phyloP scores from a whole-genome alignment of 495 filamentous ascomycete species.

The Podospora conica region DNA sequence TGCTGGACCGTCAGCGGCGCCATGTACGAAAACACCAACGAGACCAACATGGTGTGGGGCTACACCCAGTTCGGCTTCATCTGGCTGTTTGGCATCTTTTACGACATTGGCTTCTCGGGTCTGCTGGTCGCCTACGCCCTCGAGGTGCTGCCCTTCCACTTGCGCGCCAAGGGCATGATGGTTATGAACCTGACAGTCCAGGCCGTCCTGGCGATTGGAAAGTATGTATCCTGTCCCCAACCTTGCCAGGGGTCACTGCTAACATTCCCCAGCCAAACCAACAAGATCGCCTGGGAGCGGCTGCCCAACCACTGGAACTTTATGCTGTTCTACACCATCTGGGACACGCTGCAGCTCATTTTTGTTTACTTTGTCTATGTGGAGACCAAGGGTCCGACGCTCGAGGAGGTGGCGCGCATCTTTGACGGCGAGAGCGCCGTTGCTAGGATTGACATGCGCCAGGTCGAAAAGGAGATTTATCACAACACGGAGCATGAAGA shows the following conservation, averaged over 20 bases:
- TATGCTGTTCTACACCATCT: slow-evolving; percentile 58
- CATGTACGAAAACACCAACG: slow-evolving; percentile 41
- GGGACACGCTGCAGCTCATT: slow-evolving; percentile 50
- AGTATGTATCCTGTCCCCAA: slow-evolving; percentile 28
- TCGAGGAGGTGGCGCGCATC: slow-evolving; percentile 56
- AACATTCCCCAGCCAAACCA: slow-evolving; percentile 45
- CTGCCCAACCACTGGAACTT: slow-evolving; percentile 54
- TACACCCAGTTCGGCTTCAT: slow-evolving; percentile 54
- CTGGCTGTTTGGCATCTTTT: slow-evolving; percentile 56
- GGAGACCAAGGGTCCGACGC: slow-evolving; percentile 57
- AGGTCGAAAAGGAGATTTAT: slow-evolving; percentile 43
- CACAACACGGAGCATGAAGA: slow-evolving; percentile 29
- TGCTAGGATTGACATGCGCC: slow-evolving; percentile 41
- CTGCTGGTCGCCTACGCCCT: slow-evolving; percentile 59
- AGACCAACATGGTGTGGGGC: slow-evolving; percentile 36
- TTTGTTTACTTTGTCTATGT: slow-evolving; percentile 65
- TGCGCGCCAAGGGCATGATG: slow-evolving; percentile 67
- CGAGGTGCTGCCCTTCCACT: slow-evolving; percentile 61
- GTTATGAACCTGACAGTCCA: slow-evolving; percentile 57
- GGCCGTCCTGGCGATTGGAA: slow-evolving; percentile 51
- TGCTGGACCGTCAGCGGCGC: slow-evolving; percentile 54
- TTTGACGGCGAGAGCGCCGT: slow-evolving; percentile 55
- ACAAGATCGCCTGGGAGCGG: slow-evolving; percentile 54
- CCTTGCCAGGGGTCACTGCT: not conserved
- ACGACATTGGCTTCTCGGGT: slow-evolving; percentile 56